A percentile compares a stretch with the other conserved stretches of the same genome.
phyloP scores from a whole-genome alignment of 495 filamentous ascomycete species.

The Aspergillus haitiensis region DNA sequence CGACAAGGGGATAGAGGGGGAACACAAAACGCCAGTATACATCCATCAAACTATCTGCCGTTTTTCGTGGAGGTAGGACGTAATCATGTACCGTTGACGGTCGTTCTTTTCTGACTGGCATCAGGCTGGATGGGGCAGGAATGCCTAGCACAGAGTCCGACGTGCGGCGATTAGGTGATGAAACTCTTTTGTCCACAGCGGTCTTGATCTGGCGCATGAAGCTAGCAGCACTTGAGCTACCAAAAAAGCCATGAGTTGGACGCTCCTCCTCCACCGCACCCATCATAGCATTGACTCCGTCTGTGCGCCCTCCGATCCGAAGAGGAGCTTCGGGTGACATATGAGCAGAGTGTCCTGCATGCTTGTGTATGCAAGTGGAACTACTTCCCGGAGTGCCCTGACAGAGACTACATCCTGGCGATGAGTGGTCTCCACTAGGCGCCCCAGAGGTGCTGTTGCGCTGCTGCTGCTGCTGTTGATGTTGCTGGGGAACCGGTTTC shows the following conservation, averaged over 20 bases:
- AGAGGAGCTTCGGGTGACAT: neutral
- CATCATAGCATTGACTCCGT: conserved; percentile 45
- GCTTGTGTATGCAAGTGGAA: neutral
- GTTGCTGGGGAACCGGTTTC: conserved; percentile 2
- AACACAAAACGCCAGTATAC: conserved; percentile 46
- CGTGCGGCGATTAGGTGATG: conserved; percentile 24
- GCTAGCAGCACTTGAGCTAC: conserved; percentile 39
- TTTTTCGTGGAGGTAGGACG: conserved; percentile 41
- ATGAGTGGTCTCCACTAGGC: conserved; percentile 4
- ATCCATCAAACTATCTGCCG: conserved; percentile 40
- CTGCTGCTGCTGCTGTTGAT: neutral
- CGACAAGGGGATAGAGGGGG: conserved; percentile 43
- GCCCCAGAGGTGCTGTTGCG: neutral
- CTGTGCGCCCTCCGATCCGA: conserved; percentile 1
- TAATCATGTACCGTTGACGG: conserved; percentile 26
- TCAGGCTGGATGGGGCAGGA: conserved; percentile 19
- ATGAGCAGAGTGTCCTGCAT: neutral
- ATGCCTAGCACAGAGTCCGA: conserved; percentile 22
- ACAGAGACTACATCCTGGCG: conserved; percentile 11
- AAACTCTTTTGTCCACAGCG: conserved; percentile 36
- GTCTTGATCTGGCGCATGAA: conserved; percentile 44
- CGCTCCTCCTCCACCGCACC: conserved; percentile 39
- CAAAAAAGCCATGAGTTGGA: conserved; percentile 38
- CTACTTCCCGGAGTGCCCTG: conserved; percentile 8
- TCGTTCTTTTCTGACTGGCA: conserved; percentile 19